These are phyloP conservation scores for Linnemannia hyalina DNA, from an alignment of 192 early-diverging fungal genomes.

Conservation along the genomic window DNA sequence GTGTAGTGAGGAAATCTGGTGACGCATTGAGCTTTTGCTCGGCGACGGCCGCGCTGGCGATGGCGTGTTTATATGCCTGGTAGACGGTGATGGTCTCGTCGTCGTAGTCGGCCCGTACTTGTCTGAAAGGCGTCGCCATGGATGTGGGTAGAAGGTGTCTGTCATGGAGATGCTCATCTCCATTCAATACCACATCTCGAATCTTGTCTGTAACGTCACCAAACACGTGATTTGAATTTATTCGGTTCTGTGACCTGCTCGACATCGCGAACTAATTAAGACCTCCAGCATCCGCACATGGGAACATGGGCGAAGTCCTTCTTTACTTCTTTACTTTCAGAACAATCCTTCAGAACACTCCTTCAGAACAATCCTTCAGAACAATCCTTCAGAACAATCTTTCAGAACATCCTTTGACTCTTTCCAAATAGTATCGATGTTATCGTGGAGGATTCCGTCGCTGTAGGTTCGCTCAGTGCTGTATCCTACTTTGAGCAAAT, in stretches of 20 bases:
- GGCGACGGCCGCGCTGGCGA: conserved; percentile 48
- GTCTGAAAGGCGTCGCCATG: conserved; percentile 26
- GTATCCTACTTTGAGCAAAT: too few relatives aligned
- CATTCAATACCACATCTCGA: neutral
- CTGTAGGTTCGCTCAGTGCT: too few relatives aligned
- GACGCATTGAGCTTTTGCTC: conserved; percentile 56
- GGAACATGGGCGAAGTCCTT: conserved; percentile 12
- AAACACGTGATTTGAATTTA: neutral
- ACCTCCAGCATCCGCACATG: conserved; percentile 6
- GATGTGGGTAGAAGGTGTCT: conserved; percentile 16
- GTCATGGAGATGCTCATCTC: conserved; percentile 8
- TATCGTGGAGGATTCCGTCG: too few relatives aligned
- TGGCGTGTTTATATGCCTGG: conserved; percentile 55
- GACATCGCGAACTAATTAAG: conserved; percentile 11
- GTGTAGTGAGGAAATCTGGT: conserved; percentile 45
- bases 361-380: too few relatives aligned
- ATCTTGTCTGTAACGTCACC: conserved; percentile 2
- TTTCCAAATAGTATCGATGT: too few relatives aligned
- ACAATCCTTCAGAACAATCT: too few relatives aligned
- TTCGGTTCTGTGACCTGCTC: neutral
- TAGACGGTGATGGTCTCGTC: conserved; percentile 56
- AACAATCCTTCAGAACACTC: conserved; percentile 6
- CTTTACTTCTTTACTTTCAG: conserved; percentile 15
- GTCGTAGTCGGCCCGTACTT: conserved; percentile 52
- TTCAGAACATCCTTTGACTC: neutral